These are phyloP conservation scores for Bacidia gigantensis DNA, from an alignment of 495 filamentous ascomycete genomes.

Conservation along the genomic window DNA sequence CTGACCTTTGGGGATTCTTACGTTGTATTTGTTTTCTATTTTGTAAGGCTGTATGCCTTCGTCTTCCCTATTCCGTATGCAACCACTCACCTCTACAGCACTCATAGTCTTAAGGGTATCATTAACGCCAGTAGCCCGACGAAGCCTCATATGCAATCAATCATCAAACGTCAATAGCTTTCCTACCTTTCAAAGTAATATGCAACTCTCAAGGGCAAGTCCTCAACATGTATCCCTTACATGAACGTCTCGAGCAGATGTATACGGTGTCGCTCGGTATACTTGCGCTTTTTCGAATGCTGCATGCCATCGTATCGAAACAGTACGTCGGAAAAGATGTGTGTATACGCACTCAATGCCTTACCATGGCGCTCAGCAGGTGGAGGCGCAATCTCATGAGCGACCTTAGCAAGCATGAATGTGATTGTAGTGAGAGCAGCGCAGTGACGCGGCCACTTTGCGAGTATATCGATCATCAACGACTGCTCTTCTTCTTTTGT, in stretches of 20 bases:
- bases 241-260: not conserved
- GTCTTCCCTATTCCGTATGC: too few relatives aligned
- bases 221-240: too few relatives aligned
- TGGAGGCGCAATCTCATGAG: not conserved
- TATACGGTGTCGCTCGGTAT: not conserved
- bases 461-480: not conserved
- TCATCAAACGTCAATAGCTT: too few relatives aligned
- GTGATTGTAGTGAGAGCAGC: not conserved
- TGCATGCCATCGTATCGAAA: not conserved
- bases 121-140: too few relatives aligned
- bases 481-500: not conserved
- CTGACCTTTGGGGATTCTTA: too few relatives aligned
- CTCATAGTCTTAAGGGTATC: too few relatives aligned
- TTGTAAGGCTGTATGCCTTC: too few relatives aligned
- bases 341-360: not conserved
- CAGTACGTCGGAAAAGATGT: not conserved
- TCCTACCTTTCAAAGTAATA: too few relatives aligned
- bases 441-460: not conserved
- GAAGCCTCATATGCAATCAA: too few relatives aligned
- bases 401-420: not conserved
- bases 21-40: too few relatives aligned
- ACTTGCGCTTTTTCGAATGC: not conserved
- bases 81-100: too few relatives aligned
- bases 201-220: too few relatives aligned
- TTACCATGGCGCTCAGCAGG: constrained; percentile 41